Conservation (phyloP, 2,329 filamentous ascomycete genomes). For the Pseudogymnoascus sp. region DNA sequence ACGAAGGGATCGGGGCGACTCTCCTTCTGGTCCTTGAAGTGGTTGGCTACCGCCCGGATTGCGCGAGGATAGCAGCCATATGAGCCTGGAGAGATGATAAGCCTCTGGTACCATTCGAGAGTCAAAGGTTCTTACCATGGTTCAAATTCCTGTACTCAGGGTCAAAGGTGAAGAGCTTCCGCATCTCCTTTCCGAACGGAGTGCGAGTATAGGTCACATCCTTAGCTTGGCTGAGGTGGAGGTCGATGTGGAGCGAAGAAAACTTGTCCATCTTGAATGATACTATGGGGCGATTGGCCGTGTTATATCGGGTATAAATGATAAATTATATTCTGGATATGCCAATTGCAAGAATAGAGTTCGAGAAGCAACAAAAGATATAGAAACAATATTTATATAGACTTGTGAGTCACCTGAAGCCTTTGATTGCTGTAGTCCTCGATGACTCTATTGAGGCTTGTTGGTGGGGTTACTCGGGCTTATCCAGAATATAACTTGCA, state of each 20-base stretch:
- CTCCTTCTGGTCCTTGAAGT: slow-evolving; percentile 64
- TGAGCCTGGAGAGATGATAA: slow-evolving; percentile 46
- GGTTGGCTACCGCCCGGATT: slow-evolving; percentile 53
- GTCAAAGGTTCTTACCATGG: slow-evolving; percentile 27
- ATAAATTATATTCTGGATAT: not conserved
- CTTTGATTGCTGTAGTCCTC: not conserved
- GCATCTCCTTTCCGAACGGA: slow-evolving; percentile 31
- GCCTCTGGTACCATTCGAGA: not conserved
- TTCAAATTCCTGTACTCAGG: slow-evolving; percentile 32
- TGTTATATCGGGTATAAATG: not conserved
- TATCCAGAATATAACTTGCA: not conserved
- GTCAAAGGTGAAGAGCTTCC: slow-evolving; percentile 32
- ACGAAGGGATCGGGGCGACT: slow-evolving; percentile 69
- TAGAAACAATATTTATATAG: not conserved
- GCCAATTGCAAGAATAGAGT: not conserved
- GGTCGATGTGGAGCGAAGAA: slow-evolving; percentile 15
- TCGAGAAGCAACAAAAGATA: not conserved
- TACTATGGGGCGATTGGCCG: not conserved
- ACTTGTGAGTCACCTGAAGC: not conserved
- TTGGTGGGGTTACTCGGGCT: not conserved
- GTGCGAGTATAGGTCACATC: slow-evolving; percentile 21
- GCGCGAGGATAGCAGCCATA: slow-evolving; percentile 68
- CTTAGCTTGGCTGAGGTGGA: slow-evolving; percentile 13
- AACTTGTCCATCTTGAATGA: slow-evolving; percentile 20
- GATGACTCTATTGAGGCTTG: not conserved